These are phyloP conservation scores for Arthrobotrys entomopaga DNA, from an alignment of 2,329 filamentous ascomycete genomes.

Conservation along the genomic window DNA sequence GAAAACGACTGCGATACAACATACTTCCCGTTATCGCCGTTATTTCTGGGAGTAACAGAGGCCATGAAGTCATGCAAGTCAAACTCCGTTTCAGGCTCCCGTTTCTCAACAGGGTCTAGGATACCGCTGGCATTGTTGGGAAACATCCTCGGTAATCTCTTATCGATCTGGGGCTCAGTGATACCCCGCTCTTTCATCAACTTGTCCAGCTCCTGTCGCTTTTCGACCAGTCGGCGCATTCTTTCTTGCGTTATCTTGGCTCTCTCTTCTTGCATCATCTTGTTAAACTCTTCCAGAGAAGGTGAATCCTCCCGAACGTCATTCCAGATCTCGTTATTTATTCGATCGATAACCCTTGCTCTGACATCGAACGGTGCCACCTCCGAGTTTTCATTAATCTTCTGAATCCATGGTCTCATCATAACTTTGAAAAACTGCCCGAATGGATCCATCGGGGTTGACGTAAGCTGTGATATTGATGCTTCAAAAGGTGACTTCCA, in stretches of 20 bases:
- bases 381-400: constrained; percentile 42
- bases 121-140: background rate
- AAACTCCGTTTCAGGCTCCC: constrained; percentile 28
- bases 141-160: background rate
- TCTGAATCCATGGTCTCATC: constrained; percentile 44
- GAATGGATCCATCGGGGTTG: constrained; percentile 19
- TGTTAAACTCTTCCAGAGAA: constrained; percentile 33
- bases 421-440: constrained; percentile 35
- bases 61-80: constrained; percentile 42
- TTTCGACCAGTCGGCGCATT: constrained; percentile 23
- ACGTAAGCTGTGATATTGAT: background rate
- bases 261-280: constrained; percentile 39
- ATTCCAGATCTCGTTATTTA: constrained; percentile 41
- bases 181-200: constrained; percentile 5
- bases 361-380: constrained; percentile 14
- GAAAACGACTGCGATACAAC: constrained; percentile 29
- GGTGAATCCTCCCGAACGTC: constrained; percentile 14
- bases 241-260: constrained; percentile 23
- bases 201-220: constrained; percentile 35
- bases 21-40: background rate
- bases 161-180: background rate
- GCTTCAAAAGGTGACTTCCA: constrained; percentile 17
- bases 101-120: background rate
- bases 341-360: constrained; percentile 21
- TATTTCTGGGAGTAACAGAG: background rate